Conservation (phyloP, 177 flowering plant genomes). For the Tripterygium wilfordii region DNA sequence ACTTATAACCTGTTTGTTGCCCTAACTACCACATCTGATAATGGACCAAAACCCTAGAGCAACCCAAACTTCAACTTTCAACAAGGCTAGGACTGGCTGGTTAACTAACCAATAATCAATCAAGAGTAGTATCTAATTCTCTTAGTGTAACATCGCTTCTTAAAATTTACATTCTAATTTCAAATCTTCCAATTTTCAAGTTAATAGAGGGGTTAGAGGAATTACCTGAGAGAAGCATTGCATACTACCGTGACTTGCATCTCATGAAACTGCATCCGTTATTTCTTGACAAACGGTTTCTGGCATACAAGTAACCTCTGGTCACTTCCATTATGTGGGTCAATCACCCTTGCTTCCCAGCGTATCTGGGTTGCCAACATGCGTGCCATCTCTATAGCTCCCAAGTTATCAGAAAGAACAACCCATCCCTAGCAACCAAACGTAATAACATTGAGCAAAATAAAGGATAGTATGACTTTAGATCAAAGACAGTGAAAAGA, state of each 20-base stretch:
- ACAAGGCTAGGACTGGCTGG: too few species aligned
- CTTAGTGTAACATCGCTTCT: too few species aligned
- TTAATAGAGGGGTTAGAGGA: too few species aligned
- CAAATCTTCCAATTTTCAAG: too few species aligned
- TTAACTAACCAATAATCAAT: too few species aligned
- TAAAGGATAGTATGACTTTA: too few species aligned
- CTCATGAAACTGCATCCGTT: slow-evolving; percentile 18
- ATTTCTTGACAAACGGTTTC: slow-evolving; percentile 85
- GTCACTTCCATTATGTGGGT: slow-evolving; percentile 81
- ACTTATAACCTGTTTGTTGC: too few species aligned
- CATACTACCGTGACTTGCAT: slow-evolving; percentile 11
- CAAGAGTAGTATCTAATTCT: too few species aligned
- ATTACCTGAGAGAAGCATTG: slow-evolving; percentile 20
- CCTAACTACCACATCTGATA: too few species aligned
- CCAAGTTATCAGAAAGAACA: slow-evolving; percentile 62
- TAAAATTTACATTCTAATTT: too few species aligned
- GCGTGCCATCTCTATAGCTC: slow-evolving; percentile 75
- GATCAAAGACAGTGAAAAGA: background rate
- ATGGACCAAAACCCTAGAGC: too few species aligned
- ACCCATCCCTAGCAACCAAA: slow-evolving; percentile 76
- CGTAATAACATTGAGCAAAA: background rate
- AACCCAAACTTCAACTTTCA: too few species aligned
- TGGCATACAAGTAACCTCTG: slow-evolving; percentile 92
- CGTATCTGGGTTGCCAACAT: slow-evolving; percentile 58
- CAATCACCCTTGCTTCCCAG: slow-evolving; percentile 96